Evolutionary conservation across 1,284 basidiomycete species (phyloP), one percentile per base, ranked within the genome.

Genomic region (Tilletiopsis washingtonensis): DNA sequence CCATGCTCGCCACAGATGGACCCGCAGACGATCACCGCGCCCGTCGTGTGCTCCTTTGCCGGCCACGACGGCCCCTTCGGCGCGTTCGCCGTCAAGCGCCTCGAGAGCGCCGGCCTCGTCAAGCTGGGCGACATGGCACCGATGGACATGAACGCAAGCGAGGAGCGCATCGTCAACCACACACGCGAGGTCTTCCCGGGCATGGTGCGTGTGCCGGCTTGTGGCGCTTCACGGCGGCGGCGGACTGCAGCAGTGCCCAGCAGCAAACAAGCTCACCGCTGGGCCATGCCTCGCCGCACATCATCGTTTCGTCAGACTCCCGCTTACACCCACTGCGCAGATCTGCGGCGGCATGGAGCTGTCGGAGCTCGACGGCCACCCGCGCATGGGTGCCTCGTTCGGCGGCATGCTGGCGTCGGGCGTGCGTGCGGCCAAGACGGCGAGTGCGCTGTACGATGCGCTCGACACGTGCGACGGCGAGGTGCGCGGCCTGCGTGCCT

Each of bases 31-130:
- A 84, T 88, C 74, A 86, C 84, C 25, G 54, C 54, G 1, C 85
- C 85, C 1, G 76, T 88, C 14, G 76, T 86, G 58, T 48, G 51
- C 40, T 64, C 62, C 1, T 62, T 60, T 41, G 84, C 82, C 27
- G 82, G 84, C 12, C 84, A 86, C 70, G 86, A 88, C 62, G 86
- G 86, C 0, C 85, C 85, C 0, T 87, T 88, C 81, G 86, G 86
- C 38, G 86, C 86, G 2, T 89, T 88, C 76, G 83, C 81, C 27
- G 86, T 86, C 53, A 89, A 88, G 75, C 79, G 86, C 32, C 79
- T 89, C 51, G 85, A 85, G 49, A 84, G 82, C 57, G 80, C 83
- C 34, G 86, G 86, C 17, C 75, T 88, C 55, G 75, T 84, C 63
- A 82, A 85, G 73, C 78, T 88, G 27, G 86, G 85, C 3, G 86